Evolutionary conservation across 2,329 filamentous ascomycete genomes (phyloP).

Genomic region (Acarospora socialis): DNA sequence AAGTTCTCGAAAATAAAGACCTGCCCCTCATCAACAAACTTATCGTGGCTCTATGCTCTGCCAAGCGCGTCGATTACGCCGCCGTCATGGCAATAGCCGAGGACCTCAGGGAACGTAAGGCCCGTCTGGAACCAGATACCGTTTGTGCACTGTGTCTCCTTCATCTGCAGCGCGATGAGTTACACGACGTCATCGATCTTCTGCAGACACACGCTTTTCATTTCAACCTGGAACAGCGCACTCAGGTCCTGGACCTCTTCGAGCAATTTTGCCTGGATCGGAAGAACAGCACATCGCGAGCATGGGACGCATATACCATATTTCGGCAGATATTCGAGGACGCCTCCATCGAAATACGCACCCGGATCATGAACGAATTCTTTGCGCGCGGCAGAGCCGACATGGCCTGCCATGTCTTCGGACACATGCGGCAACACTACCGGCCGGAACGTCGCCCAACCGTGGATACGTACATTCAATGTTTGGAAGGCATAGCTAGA

Average conservation of each 20-base stretch:
- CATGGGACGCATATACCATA: slow-evolving; percentile 48
- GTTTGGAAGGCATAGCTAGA: slow-evolving; percentile 59
- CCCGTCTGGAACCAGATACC: slow-evolving; percentile 58
- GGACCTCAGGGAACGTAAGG: slow-evolving; percentile 55
- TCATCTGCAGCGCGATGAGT: slow-evolving; percentile 62
- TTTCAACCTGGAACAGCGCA: slow-evolving; percentile 56
- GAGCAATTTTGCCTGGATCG: slow-evolving; percentile 52
- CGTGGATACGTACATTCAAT: slow-evolving; percentile 60
- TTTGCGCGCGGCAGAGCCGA: slow-evolving; percentile 65
- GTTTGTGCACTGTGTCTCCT: slow-evolving; percentile 58
- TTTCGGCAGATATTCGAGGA: slow-evolving; percentile 44
- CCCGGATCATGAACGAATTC: slow-evolving; percentile 66
- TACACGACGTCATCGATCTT: slow-evolving; percentile 66
- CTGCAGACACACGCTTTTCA: slow-evolving; percentile 60
- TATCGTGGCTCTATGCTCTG: slow-evolving; percentile 51
- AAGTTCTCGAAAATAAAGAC: slow-evolving; percentile 7
- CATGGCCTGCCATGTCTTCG: slow-evolving; percentile 76
- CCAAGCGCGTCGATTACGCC: slow-evolving; percentile 49
- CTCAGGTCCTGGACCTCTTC: slow-evolving; percentile 50
- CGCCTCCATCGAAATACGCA: slow-evolving; percentile 50
- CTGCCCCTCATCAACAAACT: slow-evolving; percentile 50
- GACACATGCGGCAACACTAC: slow-evolving; percentile 76
- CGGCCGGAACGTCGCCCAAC: slow-evolving; percentile 51
- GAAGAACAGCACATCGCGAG: slow-evolving; percentile 45
- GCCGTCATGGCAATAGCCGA: slow-evolving; percentile 59